Conservation (phyloP, 2,329 filamentous ascomycete genomes). For the Pestalotiopsis sp. region DNA sequence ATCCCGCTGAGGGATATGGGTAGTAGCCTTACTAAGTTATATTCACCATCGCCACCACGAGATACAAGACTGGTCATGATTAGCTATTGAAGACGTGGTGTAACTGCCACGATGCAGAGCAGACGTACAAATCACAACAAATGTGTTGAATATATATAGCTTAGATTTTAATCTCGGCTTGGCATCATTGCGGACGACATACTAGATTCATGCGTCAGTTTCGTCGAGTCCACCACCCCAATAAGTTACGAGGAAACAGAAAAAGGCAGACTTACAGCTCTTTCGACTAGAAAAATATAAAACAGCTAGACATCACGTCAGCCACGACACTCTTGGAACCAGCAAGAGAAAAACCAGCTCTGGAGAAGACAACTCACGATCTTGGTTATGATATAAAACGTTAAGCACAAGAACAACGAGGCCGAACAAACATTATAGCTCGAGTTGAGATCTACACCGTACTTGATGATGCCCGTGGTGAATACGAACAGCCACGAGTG, state of each 20-base stretch:
- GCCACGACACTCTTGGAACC: too few relatives aligned
- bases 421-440: slow-evolving; percentile 52
- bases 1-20: not conserved
- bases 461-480: slow-evolving; percentile 55
- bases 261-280: slow-evolving; percentile 45
- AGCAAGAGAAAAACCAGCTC: too few relatives aligned
- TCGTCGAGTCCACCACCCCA: not conserved
- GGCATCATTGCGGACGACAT: slow-evolving; percentile 56
- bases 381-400: slow-evolving; percentile 65
- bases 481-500: slow-evolving; percentile 63
- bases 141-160: slow-evolving; percentile 61
- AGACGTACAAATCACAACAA: slow-evolving; percentile 51
- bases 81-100: not conserved
- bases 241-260: not conserved
- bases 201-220: slow-evolving; percentile 32
- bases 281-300: slow-evolving; percentile 67
- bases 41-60: slow-evolving; percentile 53
- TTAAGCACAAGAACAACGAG: slow-evolving; percentile 60
- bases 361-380: slow-evolving; percentile 32
- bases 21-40: slow-evolving; percentile 54
- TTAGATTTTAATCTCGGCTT: slow-evolving; percentile 54
- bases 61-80: slow-evolving; percentile 35
- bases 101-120: not conserved
- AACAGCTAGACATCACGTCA: slow-evolving; percentile 43
- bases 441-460: slow-evolving; percentile 56